Conservation (phyloP, 805 yeast genomes). For the Starmerella vaccinii region DNA sequence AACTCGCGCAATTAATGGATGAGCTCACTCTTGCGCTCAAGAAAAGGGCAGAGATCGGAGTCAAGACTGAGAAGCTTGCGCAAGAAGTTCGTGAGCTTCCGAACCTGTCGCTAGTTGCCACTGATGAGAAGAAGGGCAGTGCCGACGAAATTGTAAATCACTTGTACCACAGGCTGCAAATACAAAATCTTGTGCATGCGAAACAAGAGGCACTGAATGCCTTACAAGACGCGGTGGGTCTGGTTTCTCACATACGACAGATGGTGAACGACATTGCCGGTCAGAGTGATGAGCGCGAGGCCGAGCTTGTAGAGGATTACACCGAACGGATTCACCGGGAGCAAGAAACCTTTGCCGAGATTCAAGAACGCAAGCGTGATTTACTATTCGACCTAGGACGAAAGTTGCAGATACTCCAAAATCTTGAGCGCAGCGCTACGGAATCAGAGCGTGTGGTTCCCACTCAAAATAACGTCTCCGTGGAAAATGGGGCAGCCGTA, state of each 20-base stretch:
- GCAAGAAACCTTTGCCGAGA: constrained; percentile 10
- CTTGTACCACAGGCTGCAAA: constrained; percentile 17
- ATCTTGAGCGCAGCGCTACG: not conserved
- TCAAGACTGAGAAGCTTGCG: constrained; percentile 21
- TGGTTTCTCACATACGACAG: constrained; percentile 15
- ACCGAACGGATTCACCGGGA: constrained; percentile 13
- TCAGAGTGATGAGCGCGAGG: constrained; percentile 7
- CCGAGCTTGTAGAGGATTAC: constrained; percentile 13
- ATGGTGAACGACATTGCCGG: constrained; percentile 13
- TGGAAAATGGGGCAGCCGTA: too few species aligned
- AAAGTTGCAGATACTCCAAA: constrained; percentile 1
- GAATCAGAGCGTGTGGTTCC: not conserved
- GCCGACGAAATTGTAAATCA: not conserved
- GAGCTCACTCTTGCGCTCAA: constrained; percentile 25
- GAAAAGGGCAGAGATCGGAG: constrained; percentile 24
- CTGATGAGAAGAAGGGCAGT: not conserved
- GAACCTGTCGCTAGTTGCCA: constrained; percentile 15
- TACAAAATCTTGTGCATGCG: constrained; percentile 19
- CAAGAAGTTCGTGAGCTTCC: constrained; percentile 20
- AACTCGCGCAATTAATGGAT: constrained; percentile 26
- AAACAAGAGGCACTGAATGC: constrained; percentile 22
- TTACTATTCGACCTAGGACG: constrained; percentile 10
- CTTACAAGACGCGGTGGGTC: constrained; percentile 14
- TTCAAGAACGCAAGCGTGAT: constrained; percentile 15
- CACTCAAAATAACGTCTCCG: not conserved